Percentiles rank a stretch among this genome's conserved stretches.
Evolutionary conservation across 768 basidiomycete genomes (phyloP).

Genomic region (Mycena indigotica): DNA sequence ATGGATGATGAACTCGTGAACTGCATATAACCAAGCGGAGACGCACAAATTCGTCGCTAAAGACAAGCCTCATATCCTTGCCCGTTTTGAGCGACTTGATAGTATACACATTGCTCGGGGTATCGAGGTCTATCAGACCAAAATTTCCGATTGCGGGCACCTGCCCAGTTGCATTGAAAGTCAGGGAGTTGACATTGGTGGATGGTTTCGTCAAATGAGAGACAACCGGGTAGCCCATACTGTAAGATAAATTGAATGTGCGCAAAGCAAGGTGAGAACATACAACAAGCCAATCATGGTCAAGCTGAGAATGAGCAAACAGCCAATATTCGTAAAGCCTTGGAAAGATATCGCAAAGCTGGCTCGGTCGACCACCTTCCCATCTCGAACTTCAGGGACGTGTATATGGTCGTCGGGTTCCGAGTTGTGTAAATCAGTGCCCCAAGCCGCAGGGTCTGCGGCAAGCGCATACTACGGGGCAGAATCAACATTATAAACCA

Average conservation of each 20-base stretch:
- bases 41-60: slow-evolving; percentile 32
- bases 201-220: slow-evolving; percentile 33
- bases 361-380: slow-evolving; percentile 58
- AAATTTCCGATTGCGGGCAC: slow-evolving; percentile 16
- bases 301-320: slow-evolving; percentile 55
- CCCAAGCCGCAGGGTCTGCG: slow-evolving; percentile 73
- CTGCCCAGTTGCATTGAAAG: slow-evolving; percentile 77
- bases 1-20: no score
- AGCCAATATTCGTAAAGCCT: slow-evolving; percentile 74
- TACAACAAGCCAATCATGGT: slow-evolving; percentile 64
- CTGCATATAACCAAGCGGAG: background rate
- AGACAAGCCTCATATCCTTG: slow-evolving; percentile 67
- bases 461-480: slow-evolving; percentile 75
- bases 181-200: slow-evolving; percentile 32
- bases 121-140: slow-evolving; percentile 57
- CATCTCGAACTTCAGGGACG: slow-evolving; percentile 66
- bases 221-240: slow-evolving; percentile 65
- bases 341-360: slow-evolving; percentile 55
- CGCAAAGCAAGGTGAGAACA: slow-evolving; percentile 24
- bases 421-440: slow-evolving; percentile 57
- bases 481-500: no score
- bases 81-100: slow-evolving; percentile 52
- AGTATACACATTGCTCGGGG: slow-evolving; percentile 60
- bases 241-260: slow-evolving; percentile 25
- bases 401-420: slow-evolving; percentile 75